phyloP scores from a whole-genome alignment of 148 eudicot genomes.

The Dysphania ambrosioides region DNA sequence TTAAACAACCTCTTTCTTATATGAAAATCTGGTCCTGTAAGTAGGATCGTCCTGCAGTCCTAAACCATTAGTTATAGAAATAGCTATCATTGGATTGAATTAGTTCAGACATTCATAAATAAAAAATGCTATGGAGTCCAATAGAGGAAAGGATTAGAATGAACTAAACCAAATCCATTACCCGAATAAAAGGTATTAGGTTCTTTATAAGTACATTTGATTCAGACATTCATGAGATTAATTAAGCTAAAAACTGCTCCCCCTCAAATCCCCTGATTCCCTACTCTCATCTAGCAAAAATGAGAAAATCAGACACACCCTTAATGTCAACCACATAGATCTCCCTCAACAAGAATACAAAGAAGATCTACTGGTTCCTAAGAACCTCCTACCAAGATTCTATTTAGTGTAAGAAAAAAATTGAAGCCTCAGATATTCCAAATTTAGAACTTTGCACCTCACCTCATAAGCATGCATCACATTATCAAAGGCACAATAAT shows the following conservation, averaged over 20 bases:
- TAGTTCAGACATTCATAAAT: no score
- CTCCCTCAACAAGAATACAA: background rate
- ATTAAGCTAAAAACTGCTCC: no score
- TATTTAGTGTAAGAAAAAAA: background rate
- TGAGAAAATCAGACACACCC: background rate
- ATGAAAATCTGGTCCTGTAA: background rate
- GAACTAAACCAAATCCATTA: no score
- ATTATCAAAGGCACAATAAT: background rate
- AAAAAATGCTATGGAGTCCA: no score
- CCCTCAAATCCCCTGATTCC: background rate
- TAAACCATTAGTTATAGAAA: background rate
- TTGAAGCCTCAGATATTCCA: background rate
- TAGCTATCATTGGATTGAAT: no score
- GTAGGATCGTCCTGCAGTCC: background rate
- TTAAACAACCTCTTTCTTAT: no score
- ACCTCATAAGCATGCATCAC: background rate
- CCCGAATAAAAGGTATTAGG: no score
- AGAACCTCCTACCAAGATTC: background rate
- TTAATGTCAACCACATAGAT: background rate
- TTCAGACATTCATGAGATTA: no score
- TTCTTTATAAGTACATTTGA: no score
- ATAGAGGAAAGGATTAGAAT: no score
- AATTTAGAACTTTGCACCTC: background rate
- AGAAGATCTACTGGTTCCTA: background rate
- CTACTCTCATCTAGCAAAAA: background rate